Base-by-base conservation (phyloP, 139 green algal genomes). In the Asterochloris erici region DNA sequence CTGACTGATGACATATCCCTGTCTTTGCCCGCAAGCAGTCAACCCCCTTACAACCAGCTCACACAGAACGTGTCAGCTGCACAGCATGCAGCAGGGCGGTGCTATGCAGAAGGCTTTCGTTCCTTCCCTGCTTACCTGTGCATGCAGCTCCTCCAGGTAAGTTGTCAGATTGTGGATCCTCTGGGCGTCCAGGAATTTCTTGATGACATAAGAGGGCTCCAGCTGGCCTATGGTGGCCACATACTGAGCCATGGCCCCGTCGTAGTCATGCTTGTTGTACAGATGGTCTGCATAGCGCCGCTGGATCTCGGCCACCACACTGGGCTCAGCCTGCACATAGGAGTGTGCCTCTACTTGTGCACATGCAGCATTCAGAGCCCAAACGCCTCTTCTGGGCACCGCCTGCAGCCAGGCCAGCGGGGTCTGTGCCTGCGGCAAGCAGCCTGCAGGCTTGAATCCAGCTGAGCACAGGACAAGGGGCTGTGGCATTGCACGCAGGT, bases 141-240 rank as follows among this genome's bases (percentile, higher is more conserved):
- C 82, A 83, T 99, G 96, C 81, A 99, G 89, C 61, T 84, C 38
- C 87, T 98, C 96, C 69, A 99, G 86, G 89, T 99, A 99, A 24
- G 78, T 78, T 0, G 95, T 95, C 10, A 99, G 92, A 80, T 92
- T 91, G 86, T 94, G 86, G 64, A 98, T 95, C 78, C 95, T 87
- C 88, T 98, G 94, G 19, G 92, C 93, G 79, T 99, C 95, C 28
- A 99, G 88, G 81, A 97, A 98, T 28, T 92, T 90, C 73, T 89
- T 84, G 86, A 99, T 98, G 68, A 99, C 96, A 82, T 98, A 99
- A 11, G 87, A 95, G 0, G 96, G 93, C 91, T 99, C 96, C 85
- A 99, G 83, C 71, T 92, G 71, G 11, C 91, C 92, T 21, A 97
- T 89, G 14, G 92, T 95, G 68, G 63, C 84, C 26, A 92, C 62